A percentile compares a stretch with the other conserved stretches of the same genome.
These are phyloP conservation scores for Globisporangium okanoganense DNA, from an alignment of 352 stramenopile species.

Conservation along the genomic window DNA sequence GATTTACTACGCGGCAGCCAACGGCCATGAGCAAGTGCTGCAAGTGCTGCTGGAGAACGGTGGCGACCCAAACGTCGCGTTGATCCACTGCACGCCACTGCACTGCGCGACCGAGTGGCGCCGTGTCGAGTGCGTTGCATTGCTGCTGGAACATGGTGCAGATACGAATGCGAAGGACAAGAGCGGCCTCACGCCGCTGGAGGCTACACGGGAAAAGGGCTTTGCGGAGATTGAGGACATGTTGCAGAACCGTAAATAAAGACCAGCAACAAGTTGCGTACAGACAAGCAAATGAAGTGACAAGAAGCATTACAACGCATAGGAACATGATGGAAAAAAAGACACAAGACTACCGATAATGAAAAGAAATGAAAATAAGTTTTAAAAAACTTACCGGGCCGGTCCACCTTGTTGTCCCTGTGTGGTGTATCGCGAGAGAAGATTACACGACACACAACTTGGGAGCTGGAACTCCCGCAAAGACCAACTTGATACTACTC, in stretches of 20 bases:
- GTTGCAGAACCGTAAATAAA: not conserved
- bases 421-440: too few species aligned
- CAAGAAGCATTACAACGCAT: too few species aligned
- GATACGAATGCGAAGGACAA: constrained; percentile 30
- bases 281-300: not conserved
- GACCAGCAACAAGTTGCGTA: not conserved
- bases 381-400: too few species aligned
- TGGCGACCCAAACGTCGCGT: constrained; percentile 56
- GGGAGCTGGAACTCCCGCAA: too few species aligned
- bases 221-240: constrained; percentile 12
- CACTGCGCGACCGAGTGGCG: constrained; percentile 77
- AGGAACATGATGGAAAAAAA: too few species aligned
- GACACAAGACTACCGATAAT: too few species aligned
- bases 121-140: constrained; percentile 50
- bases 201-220: constrained; percentile 31
- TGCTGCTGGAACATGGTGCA: constrained; percentile 47
- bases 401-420: too few species aligned
- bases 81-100: constrained; percentile 56
- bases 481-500: too few species aligned
- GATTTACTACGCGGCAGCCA: constrained; percentile 71
- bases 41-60: constrained; percentile 37
- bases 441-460: too few species aligned
- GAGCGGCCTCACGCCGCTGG: constrained; percentile 29
- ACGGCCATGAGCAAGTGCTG: constrained; percentile 55
- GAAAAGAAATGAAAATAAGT: too few species aligned